Evolutionary conservation across 2,329 filamentous ascomycete species (phyloP), one percentile per base, ranked within the genome.

Genomic region (Bretziella fagacearum): DNA sequence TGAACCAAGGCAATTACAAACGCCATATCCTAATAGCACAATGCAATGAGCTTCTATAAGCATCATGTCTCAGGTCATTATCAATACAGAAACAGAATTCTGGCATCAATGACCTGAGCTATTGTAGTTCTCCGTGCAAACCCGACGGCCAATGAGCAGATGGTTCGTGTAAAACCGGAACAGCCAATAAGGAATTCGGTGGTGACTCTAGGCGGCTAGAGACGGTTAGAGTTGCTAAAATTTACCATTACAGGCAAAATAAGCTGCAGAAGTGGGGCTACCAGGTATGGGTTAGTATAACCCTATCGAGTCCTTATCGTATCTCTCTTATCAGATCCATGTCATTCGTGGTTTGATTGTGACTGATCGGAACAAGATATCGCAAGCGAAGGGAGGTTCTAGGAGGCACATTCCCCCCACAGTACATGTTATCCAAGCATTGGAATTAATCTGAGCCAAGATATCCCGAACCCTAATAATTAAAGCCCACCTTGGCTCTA

Each of bases 111-210:
- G n/a, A n/a, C n/a, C n/a, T n/a, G n/a, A n/a, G n/a, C n/a, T n/a
- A n/a, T n/a, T n/a, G n/a, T n/a, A n/a, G n/a, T n/a, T n/a, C 20
- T 27, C 33, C 41, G 41, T 40, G 35, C 35, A 35, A n/a, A 39
- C 41, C 41, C 47, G 42, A 49, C 18, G 20, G 23, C 4, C 35
- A 39, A 23, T n/a, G n/a, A n/a, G n/a, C n/a, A n/a, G n/a, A n/a
- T n/a, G 7, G n/a, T 10, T 50, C 48, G 39, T 33, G 48, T 47
- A 43, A 45, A 50, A 50, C 48, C 36, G 44, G 44, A 50, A 43
- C 15, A 20, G 33, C 43, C 44, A 37, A 44, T 23, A 18, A 41
- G 25, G 41, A 18, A 17, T 20, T 46, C 22, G 11, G 30, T 35
- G 39, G n/a, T 20, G 30, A 22, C 22, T 40, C 36, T 27, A 36